Base-by-base conservation (phyloP, 2,329 filamentous ascomycete species). In the Fusarium sp. region DNA sequence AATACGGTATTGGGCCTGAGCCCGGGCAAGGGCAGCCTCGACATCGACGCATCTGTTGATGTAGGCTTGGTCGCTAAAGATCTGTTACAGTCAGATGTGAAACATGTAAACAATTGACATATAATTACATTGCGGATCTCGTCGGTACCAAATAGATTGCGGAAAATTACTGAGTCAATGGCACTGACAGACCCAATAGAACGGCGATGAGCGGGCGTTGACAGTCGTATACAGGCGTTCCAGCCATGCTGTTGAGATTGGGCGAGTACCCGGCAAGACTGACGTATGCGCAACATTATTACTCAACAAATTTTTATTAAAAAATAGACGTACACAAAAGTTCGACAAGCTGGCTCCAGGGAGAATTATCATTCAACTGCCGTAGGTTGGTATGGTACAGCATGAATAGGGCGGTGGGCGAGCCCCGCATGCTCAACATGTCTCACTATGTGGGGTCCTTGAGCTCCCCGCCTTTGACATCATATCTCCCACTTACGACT, bases 151-250 rank as follows among this genome's bases (percentile, higher is more conserved):
- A 86, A 86, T 2, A 86, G 74, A 10, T 83, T 84, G 5, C 83
- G 80, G 68, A 86, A 86, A 20, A 87, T 80, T 11, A 79, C 78
- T 8, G 84, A 86, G 70, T 87, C 84, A 52, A 86, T 81, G 2
- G 64, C 64, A 0, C 65, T 66, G 41, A 62, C 42, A 2, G 42
- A 55, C 1, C 54, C 63, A 10, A 66, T 26, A 6, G 20, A 3
- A 1, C 46, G 31, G 12, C 13, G 26, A 6, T 31, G 24, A 1
- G 12, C 2, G 2, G 9, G 6, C 2, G n/a, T 29, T 15, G n/a
- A 8, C 8, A 15, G 6, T 0, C 0, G 33, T n/a, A 29, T 23
- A 28, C 48, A 6, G 11, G 15, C 11, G 21, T 28, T 29, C 33
- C n/a, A 42, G 15, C 11, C 10, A 24, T 21, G 24, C 21, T 13